Evolutionary conservation across 225 moss, liverwort and hornwort species (phyloP), one percentile per base, ranked within the genome.

Genomic region (Neckera pumila): DNA sequence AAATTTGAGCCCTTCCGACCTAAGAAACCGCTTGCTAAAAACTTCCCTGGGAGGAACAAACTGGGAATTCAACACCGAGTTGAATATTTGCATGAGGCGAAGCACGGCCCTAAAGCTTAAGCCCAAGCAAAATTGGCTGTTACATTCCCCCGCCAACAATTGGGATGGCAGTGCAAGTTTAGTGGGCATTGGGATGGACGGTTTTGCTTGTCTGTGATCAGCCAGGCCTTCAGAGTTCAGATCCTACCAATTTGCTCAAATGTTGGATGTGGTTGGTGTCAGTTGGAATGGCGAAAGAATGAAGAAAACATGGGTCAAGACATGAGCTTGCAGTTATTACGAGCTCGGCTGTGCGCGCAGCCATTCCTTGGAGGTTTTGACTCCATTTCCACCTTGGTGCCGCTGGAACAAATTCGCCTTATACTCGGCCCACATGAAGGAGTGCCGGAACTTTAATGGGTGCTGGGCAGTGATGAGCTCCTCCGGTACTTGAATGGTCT

Each of bases 351-450:
- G 82, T 25, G 12, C 27, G 5, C 43, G 80, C 67, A 94, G 84
- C 94, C 94, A 94, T 9, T 90, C 86, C 67, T 92, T 94, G 42
- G 94, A 94, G 31, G 56, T 88, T 66, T 90, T 91, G 17, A 94
- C 91, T 7, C 92, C 92, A 4, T 92, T 89, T 21, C 91, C 92
- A 51, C 81, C 90, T 18, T 80, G 40, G 34, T 92, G 94, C 6
- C 77, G 84, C 72, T 88, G 78, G 53, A 93, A 76, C 36, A 94
- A 62, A 66, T 92, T 88, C 6, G 69, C 13, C 83, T 86, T 94
- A 23, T 94, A 94, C 10, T 90, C 90, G 4, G 84, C 89, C 94
- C 94, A 94, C 5, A 93, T 92, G 67, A 94, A 94, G 6, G 89
- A 84, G 47, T 85, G 81, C 0, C 90, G 90, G 63, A 93, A 94